These are phyloP conservation scores for Starmerella potacharoeniae DNA, from an alignment of 805 yeast genomes.

Conservation along the genomic window DNA sequence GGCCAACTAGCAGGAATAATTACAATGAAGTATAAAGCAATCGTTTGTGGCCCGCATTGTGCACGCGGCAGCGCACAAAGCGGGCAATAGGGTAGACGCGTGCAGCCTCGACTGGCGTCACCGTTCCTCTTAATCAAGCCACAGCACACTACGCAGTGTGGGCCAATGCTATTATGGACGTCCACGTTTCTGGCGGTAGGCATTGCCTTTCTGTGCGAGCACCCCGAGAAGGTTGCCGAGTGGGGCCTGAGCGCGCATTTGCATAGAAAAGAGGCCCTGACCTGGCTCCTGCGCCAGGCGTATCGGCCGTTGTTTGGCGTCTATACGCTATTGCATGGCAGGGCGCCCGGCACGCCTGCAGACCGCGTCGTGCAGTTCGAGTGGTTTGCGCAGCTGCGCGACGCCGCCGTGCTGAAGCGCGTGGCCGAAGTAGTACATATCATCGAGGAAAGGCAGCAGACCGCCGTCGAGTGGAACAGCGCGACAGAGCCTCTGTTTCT, in stretches of 20 bases:
- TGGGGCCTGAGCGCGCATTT: slow-evolving; percentile 5
- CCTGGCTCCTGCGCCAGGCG: background rate
- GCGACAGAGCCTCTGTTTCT: background rate
- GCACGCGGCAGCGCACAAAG: background rate
- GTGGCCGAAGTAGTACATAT: background rate
- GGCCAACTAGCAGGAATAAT: too few species aligned
- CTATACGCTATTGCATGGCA: slow-evolving; percentile 5
- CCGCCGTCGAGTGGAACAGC: background rate
- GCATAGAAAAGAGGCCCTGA: background rate
- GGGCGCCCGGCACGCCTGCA: background rate
- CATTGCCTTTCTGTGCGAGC: slow-evolving; percentile 1
- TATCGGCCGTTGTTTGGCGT: slow-evolving; percentile 1
- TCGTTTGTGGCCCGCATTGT: too few species aligned
- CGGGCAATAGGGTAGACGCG: background rate
- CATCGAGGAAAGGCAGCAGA: slow-evolving; percentile 1
- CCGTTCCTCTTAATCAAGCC: background rate
- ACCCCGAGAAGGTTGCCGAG: slow-evolving; percentile 7
- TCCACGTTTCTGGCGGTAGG: background rate
- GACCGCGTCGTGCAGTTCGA: slow-evolving; percentile 11
- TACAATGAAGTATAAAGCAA: too few species aligned
- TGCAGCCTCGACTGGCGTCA: background rate
- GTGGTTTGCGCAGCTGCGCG: slow-evolving; percentile 6
- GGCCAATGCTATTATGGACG: slow-evolving; percentile 1
- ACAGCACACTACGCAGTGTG: background rate
- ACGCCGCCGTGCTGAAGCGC: slow-evolving; percentile 5